These are phyloP conservation scores for Trichosporon sp. DNA, from an alignment of 1,284 basidiomycete species.

Conservation along the genomic window DNA sequence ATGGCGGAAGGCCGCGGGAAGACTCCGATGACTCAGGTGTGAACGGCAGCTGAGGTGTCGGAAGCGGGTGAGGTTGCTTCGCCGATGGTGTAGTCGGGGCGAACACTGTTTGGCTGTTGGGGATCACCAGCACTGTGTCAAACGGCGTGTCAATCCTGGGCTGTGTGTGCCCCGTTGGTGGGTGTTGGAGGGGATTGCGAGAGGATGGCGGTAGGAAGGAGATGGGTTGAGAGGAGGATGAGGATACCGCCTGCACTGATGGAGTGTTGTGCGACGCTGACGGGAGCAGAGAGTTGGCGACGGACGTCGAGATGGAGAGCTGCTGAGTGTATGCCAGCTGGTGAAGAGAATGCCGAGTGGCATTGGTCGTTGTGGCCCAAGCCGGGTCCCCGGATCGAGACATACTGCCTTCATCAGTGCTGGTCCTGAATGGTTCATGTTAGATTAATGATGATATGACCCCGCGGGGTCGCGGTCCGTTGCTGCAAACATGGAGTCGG, in stretches of 20 bases:
- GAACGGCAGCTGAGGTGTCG: background rate
- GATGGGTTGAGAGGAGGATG: background rate
- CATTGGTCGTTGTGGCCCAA: background rate
- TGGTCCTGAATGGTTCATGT: background rate
- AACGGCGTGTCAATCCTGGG: too few species aligned
- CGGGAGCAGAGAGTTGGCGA: background rate
- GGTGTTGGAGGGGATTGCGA: background rate
- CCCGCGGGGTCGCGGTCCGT: background rate
- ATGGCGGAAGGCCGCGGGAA: background rate
- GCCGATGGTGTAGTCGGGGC: background rate
- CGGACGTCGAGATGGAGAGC: background rate
- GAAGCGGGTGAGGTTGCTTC: background rate
- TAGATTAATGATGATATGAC: too few species aligned
- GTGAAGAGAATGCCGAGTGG: background rate
- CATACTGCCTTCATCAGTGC: background rate
- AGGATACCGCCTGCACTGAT: background rate
- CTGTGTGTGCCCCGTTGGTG: constrained; percentile 3
- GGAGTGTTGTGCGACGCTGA: background rate
- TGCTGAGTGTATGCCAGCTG: background rate
- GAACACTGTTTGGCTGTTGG: background rate
- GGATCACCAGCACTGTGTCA: background rate
- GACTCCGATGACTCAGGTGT: background rate
- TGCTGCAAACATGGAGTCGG: background rate
- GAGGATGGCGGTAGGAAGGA: background rate
- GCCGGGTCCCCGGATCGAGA: background rate